Conservation (phyloP, 441 rosid species). For the Erodium trifolium region DNA sequence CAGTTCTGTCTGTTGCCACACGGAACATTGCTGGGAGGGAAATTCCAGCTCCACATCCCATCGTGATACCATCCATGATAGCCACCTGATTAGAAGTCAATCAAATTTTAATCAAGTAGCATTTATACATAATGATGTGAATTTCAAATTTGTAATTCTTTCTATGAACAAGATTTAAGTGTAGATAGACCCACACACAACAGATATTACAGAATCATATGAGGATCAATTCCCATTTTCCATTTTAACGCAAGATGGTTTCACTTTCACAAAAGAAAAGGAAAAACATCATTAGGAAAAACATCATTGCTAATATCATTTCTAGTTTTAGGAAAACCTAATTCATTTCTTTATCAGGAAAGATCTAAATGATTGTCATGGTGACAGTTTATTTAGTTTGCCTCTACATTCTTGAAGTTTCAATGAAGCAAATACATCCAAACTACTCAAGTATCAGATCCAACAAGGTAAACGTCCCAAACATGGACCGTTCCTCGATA, state of each 20-base stretch:
- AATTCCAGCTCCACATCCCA: constrained; percentile 91
- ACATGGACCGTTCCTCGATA: too few species aligned
- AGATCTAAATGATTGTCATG: too few species aligned
- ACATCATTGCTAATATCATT: neutral
- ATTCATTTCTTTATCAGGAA: too few species aligned
- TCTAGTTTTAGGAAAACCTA: neutral
- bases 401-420: too few species aligned
- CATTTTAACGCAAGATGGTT: neutral
- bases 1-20: constrained; percentile 80
- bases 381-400: too few species aligned
- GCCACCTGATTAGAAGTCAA: constrained; percentile 50
- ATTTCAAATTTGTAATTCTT: constrained; percentile 7
- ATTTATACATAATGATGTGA: constrained; percentile 10
- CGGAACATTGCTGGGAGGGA: constrained; percentile 81
- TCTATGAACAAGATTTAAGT: neutral
- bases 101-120: neutral
- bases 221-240: neutral
- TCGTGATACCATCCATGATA: constrained; percentile 69
- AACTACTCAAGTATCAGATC: too few species aligned
- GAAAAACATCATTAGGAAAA: constrained; percentile 5
- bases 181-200: neutral
- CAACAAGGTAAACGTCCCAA: too few species aligned
- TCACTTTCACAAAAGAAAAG: neutral
- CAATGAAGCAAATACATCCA: too few species aligned
- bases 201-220: neutral